These are phyloP conservation scores for Termitomyces sp. DNA, from an alignment of 768 basidiomycete species.

Conservation along the genomic window DNA sequence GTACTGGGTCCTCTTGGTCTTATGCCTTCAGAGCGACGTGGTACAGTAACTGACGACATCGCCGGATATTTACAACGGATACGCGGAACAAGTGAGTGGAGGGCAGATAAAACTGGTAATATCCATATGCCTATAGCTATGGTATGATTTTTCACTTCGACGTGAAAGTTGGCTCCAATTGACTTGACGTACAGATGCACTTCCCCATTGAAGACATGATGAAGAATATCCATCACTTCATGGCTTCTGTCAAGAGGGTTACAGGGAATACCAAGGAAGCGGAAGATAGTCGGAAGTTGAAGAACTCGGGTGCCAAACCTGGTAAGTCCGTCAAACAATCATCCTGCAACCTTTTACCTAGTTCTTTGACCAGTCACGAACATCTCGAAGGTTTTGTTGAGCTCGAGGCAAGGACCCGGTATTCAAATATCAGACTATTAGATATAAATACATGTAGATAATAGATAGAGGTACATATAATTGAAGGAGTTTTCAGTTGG, in stretches of 20 bases:
- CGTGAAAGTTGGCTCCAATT: slow-evolving; percentile 5
- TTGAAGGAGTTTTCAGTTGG: slow-evolving; percentile 3
- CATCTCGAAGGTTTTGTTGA: slow-evolving; percentile 80
- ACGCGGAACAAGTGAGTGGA: slow-evolving; percentile 88
- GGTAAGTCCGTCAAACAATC: slow-evolving; percentile 30
- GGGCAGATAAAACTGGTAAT: slow-evolving; percentile 82
- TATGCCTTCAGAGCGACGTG: slow-evolving; percentile 93
- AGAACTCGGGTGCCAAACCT: slow-evolving; percentile 45
- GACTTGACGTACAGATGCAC: slow-evolving; percentile 49
- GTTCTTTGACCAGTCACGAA: slow-evolving; percentile 53
- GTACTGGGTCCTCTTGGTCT: slow-evolving; percentile 86
- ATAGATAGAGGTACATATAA: slow-evolving; percentile 16
- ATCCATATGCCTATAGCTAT: slow-evolving; percentile 82
- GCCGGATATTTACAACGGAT: slow-evolving; percentile 77
- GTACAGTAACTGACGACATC: slow-evolving; percentile 91
- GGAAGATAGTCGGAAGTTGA: slow-evolving; percentile 38
- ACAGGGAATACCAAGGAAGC: slow-evolving; percentile 69
- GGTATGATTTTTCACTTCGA: slow-evolving; percentile 38
- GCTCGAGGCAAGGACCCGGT: slow-evolving; percentile 85
- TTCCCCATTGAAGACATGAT: slow-evolving; percentile 76
- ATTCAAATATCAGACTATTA: slow-evolving; percentile 83
- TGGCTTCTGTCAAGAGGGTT: slow-evolving; percentile 69
- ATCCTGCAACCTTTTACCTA: slow-evolving; percentile 7
- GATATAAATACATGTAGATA: slow-evolving; percentile 33
- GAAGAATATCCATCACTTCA: slow-evolving; percentile 76